Evolutionary conservation across 257 asterid species (phyloP).

Genomic region (Primulina tabacum): DNA sequence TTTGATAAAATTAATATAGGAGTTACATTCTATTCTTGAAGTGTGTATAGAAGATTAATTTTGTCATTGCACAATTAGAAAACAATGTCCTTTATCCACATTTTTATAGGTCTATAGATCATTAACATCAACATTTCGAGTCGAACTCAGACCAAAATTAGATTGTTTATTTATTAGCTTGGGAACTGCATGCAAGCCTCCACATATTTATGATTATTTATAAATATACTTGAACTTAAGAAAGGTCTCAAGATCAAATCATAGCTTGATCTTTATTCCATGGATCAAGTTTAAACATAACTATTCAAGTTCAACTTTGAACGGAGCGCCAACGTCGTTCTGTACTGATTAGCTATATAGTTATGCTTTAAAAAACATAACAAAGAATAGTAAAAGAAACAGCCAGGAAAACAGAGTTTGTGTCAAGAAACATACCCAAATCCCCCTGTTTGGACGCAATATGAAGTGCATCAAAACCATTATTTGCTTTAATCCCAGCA

Average conservation of each 20-base stretch:
- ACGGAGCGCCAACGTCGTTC: no score
- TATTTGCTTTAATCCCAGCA: slow-evolving; percentile 55
- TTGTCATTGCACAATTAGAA: no score
- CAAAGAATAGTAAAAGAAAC: neutral
- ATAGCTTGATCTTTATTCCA: neutral
- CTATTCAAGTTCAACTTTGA: no score
- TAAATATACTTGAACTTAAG: no score
- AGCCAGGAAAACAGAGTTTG: neutral
- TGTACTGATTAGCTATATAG: no score
- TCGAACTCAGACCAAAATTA: neutral
- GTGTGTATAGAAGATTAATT: no score
- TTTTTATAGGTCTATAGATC: no score
- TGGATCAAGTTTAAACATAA: neutral
- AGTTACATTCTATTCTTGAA: no score
- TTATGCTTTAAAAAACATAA: neutral
- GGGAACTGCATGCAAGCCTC: neutral
- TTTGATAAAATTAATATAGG: no score
- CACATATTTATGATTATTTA: no score
- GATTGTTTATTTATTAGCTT: neutral
- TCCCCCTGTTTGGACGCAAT: slow-evolving; percentile 68
- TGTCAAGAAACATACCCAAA: slow-evolving; percentile 33
- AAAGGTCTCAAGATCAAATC: no score
- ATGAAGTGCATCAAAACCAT: slow-evolving; percentile 62
- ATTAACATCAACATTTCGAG: neutral
- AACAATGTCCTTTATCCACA: no score